Conservation (phyloP, 2,329 filamentous ascomycete genomes). For the Moelleriella libera region DNA sequence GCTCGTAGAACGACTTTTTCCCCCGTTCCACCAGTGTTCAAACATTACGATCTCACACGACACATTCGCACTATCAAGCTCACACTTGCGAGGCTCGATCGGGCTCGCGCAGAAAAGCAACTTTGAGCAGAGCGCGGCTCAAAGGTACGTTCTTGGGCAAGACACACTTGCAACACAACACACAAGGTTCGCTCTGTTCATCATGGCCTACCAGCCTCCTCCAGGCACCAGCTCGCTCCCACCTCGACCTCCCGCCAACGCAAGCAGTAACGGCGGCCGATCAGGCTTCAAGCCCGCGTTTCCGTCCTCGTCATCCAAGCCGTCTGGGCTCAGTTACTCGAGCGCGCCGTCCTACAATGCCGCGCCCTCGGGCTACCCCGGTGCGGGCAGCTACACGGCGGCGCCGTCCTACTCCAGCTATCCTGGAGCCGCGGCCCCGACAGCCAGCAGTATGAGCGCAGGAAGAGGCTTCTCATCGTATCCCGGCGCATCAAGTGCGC, state of each 20-base stretch:
- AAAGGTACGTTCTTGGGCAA: constrained; percentile 31
- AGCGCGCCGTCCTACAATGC: constrained; percentile 13
- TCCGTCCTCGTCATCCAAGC: constrained; percentile 17
- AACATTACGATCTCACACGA: background rate
- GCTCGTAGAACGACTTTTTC: too few relatives aligned
- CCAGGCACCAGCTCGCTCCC: constrained; percentile 58
- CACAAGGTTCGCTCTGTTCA: constrained; percentile 33
- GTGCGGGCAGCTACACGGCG: constrained; percentile 4
- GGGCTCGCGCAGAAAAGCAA: constrained; percentile 3
- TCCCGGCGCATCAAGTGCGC: constrained; percentile 13
- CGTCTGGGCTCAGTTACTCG: constrained; percentile 23
- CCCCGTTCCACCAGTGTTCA: too few relatives aligned
- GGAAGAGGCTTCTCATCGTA: constrained; percentile 2
- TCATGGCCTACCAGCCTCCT: constrained; percentile 80
- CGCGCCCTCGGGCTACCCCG: constrained; percentile 8
- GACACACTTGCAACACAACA: constrained; percentile 3
- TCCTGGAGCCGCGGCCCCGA: constrained; percentile 15
- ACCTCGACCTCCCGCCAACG: constrained; percentile 56
- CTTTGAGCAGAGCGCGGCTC: constrained; percentile 27
- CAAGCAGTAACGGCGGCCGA: constrained; percentile 11
- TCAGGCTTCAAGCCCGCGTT: constrained; percentile 36
- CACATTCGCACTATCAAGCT: background rate
- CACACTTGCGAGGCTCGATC: background rate
- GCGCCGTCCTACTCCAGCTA: constrained; percentile 13
- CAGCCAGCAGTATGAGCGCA: constrained; percentile 8